Evolutionary conservation across 1,139 yeast species (phyloP), one percentile per base, ranked within the genome.

Genomic region (Groenewaldozyma auringiensis): DNA sequence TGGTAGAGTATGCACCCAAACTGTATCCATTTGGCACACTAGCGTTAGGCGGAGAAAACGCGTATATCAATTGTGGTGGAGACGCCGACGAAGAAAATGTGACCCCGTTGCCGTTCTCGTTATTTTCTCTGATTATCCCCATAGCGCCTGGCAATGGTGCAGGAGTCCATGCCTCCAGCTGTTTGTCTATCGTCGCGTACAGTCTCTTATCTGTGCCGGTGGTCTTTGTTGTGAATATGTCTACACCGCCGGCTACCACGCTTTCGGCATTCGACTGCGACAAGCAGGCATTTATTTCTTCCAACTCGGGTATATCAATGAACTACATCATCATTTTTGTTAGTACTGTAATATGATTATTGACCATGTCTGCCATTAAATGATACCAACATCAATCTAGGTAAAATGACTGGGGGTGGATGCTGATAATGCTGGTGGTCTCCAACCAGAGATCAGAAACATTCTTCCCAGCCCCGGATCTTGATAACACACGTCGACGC

Each of bases 171-270:
- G 20, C 55, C 4, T 51, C 48, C 47, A 57, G 72, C 58, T 85
- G 94, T 55, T 83, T 81, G 62, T 88, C 97, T 43, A 92, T 79
- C 0, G 92, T 79, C 64, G 87, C 86, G 69, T 84, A 87, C 32
- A 92, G 73, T 64, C 89, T 89, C 57, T 88, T 75, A 64, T 92
- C 99, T 1, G 92, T 75, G 1, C 92, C 87, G 34, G 89, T 87
- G 1, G 96, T 89, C 61, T 92, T 92, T 1, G 98, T 92, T 1
- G 97, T 86, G 62, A 87, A 92, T 41, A 92, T 72, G 60, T 92
- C 99, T 61, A 96, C 83, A 20, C 95, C 92, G n/a, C 97, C 97
- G 46, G 79, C 78, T 29, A 92, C 76, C 58, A 82, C 86, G 62
- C 89, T 81, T 59, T 94, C 98, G 11, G 81, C 79, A 3, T 95